Base-by-base conservation (phyloP, 2,329 filamentous ascomycete genomes). In the Celoporthe dispersa region DNA sequence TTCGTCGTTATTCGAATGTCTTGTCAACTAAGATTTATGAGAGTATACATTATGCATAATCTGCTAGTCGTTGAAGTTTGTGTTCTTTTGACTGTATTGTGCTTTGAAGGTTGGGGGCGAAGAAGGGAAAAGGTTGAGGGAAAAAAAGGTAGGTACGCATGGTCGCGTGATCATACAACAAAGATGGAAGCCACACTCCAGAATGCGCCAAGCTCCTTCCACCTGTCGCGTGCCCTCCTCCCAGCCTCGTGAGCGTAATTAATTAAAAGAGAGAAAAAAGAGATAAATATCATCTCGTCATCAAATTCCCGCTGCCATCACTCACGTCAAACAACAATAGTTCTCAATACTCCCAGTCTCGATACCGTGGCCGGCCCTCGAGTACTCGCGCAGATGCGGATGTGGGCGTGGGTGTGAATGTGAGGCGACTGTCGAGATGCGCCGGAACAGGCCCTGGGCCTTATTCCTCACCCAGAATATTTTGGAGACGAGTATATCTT, bases 361-460 rank as follows among this genome's bases (percentile, higher is more conserved):
- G 70, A 22, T 68, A 66, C n/a, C 64, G 41, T 25, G 37, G 61
- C 35, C 70, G 70, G 33, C 70, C 70, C 70, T 62, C 44, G 35
- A 41, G n/a, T n/a, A 41, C 39, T 44, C 60, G n/a, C 60, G 60
- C 37, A 37, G 35, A 2, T 22, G 59, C 35, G 33, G 59, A 8
- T 37, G 28, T 37, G 31, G 60, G 28, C 37, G 57, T 53, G 31
- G 53, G 51, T 53, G 41, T 22, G 64, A 48, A n/a, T 48, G 44
- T 8, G 44, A 48, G 44, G 59, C 57, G 67, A 61, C 28, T 48
- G 25, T 35, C 3, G 63, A 65, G 11, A 65, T 19, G 41, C 63
- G 69, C 48, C 67, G 69, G 48, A 71, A 66, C n/a, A 69, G 63
- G 37, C 63, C 67, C 31, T 67, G 68, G 28, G 70, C 67, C 25